These are phyloP conservation scores for Starmerella bombicola DNA, from an alignment of 805 yeast species.

Conservation along the genomic window DNA sequence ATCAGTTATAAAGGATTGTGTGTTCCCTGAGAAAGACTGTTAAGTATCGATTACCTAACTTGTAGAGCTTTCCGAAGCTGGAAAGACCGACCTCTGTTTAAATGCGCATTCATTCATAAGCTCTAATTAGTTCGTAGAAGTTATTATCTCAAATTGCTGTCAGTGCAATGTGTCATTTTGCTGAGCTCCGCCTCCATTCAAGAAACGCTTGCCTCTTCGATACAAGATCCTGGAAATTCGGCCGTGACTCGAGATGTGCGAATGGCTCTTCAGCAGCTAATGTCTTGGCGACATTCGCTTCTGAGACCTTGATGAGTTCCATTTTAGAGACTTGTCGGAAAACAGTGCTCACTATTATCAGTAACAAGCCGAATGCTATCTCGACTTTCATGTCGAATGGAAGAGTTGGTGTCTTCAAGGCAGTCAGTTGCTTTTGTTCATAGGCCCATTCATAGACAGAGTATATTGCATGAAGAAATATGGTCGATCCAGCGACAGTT, in stretches of 20 bases:
- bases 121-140: no score
- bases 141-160: no score
- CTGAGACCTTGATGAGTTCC: constrained; percentile 37
- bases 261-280: constrained; percentile 38
- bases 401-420: background rate
- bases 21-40: no score
- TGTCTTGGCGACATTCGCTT: constrained; percentile 40
- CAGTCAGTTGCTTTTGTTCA: constrained; percentile 4
- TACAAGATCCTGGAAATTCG: constrained; percentile 40
- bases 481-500: constrained; percentile 5
- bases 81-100: no score
- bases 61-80: no score
- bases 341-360: constrained; percentile 31
- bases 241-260: constrained; percentile 38
- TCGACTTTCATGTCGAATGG: constrained; percentile 36
- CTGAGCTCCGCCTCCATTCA: constrained; percentile 19
- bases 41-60: no score
- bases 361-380: constrained; percentile 36
- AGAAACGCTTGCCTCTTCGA: constrained; percentile 36
- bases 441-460: constrained; percentile 17
- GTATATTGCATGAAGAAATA: constrained; percentile 14
- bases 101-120: no score
- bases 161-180: no score
- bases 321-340: constrained; percentile 30
- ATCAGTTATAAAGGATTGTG: no score